These are phyloP conservation scores for Sonneratia caseolaris DNA, from an alignment of 345 rosid genomes.

Conservation along the genomic window DNA sequence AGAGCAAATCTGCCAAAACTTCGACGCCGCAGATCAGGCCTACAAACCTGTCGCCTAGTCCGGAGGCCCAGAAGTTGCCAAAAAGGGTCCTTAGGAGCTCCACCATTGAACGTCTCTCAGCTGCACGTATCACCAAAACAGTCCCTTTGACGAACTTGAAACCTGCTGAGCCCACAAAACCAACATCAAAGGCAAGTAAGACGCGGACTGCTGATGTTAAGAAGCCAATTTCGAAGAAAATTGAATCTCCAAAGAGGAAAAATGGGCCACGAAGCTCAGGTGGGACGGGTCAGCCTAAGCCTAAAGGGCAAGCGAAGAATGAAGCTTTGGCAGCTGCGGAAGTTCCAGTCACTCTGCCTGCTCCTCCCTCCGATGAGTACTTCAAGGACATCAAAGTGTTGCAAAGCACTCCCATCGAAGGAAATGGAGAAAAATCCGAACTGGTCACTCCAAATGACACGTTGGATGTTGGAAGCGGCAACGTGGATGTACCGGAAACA, in stretches of 20 bases:
- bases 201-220: constrained; percentile 20
- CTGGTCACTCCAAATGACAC: constrained; percentile 10
- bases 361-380: constrained; percentile 24
- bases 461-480: constrained; percentile 15
- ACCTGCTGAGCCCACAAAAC: constrained; percentile 32
- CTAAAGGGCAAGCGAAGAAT: constrained; percentile 32
- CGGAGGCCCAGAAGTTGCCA: constrained; percentile 29
- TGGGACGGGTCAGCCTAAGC: constrained; percentile 19
- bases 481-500: constrained; percentile 7
- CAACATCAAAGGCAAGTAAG: constrained; percentile 33
- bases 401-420: constrained; percentile 27
- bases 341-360: constrained; percentile 18
- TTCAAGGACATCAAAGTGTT: constrained; percentile 63
- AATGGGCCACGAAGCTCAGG: constrained; percentile 10
- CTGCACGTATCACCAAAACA: constrained; percentile 42
- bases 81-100: constrained; percentile 65
- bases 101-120: constrained; percentile 83
- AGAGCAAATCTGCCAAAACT: constrained; percentile 19
- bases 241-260: constrained; percentile 32
- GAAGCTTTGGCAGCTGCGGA: constrained; percentile 20
- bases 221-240: constrained; percentile 26
- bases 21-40: constrained; percentile 29
- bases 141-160: constrained; percentile 29
- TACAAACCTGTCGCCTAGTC: constrained; percentile 21
- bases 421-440: constrained; percentile 15